These are phyloP conservation scores for Miamiensis avidus DNA, from an alignment of 169 alveolate genomes.

Conservation along the genomic window DNA sequence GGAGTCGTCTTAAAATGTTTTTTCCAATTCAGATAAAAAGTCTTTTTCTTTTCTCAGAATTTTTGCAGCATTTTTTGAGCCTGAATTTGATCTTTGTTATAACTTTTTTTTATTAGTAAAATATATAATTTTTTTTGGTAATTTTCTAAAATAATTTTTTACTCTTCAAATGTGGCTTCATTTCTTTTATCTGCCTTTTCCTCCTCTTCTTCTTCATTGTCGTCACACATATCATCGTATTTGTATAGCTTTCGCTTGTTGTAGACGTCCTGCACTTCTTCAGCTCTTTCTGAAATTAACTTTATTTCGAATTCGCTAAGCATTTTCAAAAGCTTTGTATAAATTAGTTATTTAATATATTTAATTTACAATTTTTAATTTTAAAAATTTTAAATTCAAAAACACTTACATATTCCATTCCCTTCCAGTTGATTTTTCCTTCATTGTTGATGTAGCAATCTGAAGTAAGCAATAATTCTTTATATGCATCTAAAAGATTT, in stretches of 20 bases:
- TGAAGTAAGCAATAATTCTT: constrained; percentile 85
- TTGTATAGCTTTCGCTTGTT: neutral
- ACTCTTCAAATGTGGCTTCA: constrained; percentile 9
- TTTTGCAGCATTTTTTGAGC: neutral
- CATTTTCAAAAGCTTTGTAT: constrained; percentile 72
- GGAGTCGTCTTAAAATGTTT: constrained; percentile 4
- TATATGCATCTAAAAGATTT: constrained; percentile 93
- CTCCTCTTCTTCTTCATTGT: constrained; percentile 3
- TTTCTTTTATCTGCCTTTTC: neutral
- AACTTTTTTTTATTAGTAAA: too few relatives aligned
- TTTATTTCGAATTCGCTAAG: constrained; percentile 6
- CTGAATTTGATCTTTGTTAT: too few relatives aligned
- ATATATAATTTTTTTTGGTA: too few relatives aligned
- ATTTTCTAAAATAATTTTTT: too few relatives aligned
- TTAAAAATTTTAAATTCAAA: too few relatives aligned
- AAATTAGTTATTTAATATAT: too few relatives aligned
- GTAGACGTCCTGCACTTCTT: neutral
- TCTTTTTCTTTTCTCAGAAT: constrained; percentile 8
- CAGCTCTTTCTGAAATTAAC: neutral
- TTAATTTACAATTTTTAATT: constrained; percentile 71
- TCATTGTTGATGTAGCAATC: constrained; percentile 78
- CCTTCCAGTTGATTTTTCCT: constrained; percentile 80
- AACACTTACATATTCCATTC: neutral
- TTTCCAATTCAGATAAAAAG: constrained; percentile 17
- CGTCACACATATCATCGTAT: constrained; percentile 17